Evolutionary conservation across 164 flowering plant species (phyloP).

Genomic region (Taxillus chinensis): DNA sequence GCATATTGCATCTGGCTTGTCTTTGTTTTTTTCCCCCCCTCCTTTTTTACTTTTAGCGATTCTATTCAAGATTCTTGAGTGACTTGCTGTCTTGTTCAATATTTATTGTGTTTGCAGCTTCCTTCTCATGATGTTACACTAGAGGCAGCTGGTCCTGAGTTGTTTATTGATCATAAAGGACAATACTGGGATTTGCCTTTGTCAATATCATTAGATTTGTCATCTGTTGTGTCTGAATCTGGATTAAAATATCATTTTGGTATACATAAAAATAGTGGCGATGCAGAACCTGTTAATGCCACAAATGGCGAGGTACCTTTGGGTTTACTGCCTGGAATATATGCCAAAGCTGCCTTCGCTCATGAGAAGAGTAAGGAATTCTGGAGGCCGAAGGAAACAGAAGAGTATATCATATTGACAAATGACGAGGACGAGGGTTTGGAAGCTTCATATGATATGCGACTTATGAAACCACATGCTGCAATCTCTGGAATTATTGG

Average conservation of each 20-base stretch:
- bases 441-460: conserved; percentile 53
- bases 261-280: conserved; percentile 57
- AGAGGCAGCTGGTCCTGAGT: conserved; percentile 90
- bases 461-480: conserved; percentile 67
- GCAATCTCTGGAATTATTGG: conserved; percentile 77
- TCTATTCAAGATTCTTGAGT: neutral
- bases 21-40: neutral
- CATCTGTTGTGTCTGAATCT: conserved; percentile 50
- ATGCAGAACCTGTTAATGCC: conserved; percentile 35
- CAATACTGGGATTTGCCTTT: conserved; percentile 81
- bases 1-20: no score
- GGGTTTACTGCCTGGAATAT: conserved; percentile 65
- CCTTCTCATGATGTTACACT: conserved; percentile 65
- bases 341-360: conserved; percentile 75
- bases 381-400: conserved; percentile 60
- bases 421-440: conserved; percentile 23
- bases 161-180: conserved; percentile 66
- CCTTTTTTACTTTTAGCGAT: neutral
- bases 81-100: neutral
- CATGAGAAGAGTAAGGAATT: conserved; percentile 63
- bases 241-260: conserved; percentile 73
- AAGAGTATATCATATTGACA: conserved; percentile 26
- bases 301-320: conserved; percentile 35
- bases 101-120: conserved; percentile 40
- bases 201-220: conserved; percentile 57